phyloP scores from a whole-genome alignment of 176 grass and related monocot species.

The Tillandsia fasciculata region DNA sequence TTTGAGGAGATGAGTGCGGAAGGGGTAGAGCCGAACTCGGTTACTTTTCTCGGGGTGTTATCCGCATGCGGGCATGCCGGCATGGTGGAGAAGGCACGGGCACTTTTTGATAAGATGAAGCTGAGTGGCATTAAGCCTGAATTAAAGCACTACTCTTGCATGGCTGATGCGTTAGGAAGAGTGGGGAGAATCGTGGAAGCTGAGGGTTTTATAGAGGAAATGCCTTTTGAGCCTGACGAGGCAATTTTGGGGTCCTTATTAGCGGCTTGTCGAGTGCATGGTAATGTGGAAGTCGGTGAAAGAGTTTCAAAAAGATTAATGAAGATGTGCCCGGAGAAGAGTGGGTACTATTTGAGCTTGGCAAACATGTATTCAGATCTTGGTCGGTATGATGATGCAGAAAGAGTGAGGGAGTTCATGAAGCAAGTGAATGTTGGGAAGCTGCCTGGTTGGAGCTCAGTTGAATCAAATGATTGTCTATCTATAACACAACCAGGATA shows the following conservation, averaged over 20 bases:
- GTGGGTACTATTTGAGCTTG: constrained; percentile 70
- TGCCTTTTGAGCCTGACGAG: constrained; percentile 58
- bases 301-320: constrained; percentile 45
- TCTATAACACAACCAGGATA: constrained; percentile 7
- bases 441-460: constrained; percentile 43
- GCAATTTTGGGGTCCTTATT: constrained; percentile 49
- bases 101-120: constrained; percentile 45
- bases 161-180: constrained; percentile 53
- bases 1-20: constrained; percentile 42
- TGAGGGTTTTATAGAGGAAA: constrained; percentile 55
- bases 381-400: constrained; percentile 46
- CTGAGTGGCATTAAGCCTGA: constrained; percentile 28
- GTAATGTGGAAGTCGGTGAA: constrained; percentile 53
- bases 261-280: constrained; percentile 51
- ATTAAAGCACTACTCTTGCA: constrained; percentile 66
- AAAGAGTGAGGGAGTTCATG: constrained; percentile 69
- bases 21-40: constrained; percentile 32
- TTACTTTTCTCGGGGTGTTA: constrained; percentile 64
- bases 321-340: constrained; percentile 42
- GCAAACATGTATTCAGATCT: constrained; percentile 75
- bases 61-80: constrained; percentile 60
- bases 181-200: constrained; percentile 37
- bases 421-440: constrained; percentile 54
- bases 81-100: constrained; percentile 49
- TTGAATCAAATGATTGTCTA: constrained; percentile 24